Evolutionary conservation across 129 eudicot genomes (phyloP).

Genomic region (Apium graveolens): DNA sequence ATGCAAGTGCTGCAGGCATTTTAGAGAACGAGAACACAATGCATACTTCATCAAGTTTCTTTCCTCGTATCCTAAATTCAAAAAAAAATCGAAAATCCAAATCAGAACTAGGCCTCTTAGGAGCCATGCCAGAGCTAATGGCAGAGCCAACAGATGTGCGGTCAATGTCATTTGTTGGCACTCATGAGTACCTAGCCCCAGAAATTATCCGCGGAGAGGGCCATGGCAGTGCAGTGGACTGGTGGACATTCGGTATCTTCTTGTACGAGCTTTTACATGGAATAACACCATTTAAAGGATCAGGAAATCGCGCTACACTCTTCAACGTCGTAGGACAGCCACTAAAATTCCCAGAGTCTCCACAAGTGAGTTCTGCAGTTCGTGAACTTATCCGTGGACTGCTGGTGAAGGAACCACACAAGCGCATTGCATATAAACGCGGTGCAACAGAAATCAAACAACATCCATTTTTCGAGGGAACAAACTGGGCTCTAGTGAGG

Average conservation of each 20-base stretch:
- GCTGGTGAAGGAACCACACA: slow-evolving; percentile 78
- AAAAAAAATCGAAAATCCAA: slow-evolving; percentile 34
- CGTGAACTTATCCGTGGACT: slow-evolving; percentile 68
- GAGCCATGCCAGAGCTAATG: slow-evolving; percentile 55
- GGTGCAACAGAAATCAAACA: slow-evolving; percentile 87
- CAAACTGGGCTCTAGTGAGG: slow-evolving; percentile 76
- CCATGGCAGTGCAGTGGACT: slow-evolving; percentile 87
- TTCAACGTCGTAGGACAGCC: slow-evolving; percentile 84
- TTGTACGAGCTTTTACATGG: slow-evolving; percentile 71
- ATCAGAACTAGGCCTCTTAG: slow-evolving; percentile 15
- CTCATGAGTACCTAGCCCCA: slow-evolving; percentile 79
- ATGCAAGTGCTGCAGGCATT: slow-evolving; percentile 14
- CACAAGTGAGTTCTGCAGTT: slow-evolving; percentile 61
- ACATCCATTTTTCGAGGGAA: slow-evolving; percentile 81
- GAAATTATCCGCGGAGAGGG: slow-evolving; percentile 85
- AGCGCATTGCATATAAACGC: slow-evolving; percentile 61
- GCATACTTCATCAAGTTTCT: slow-evolving; percentile 37
- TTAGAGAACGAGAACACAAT: slow-evolving; percentile 19
- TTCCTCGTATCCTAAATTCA: slow-evolving; percentile 20
- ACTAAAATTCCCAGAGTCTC: slow-evolving; percentile 62
- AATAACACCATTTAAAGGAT: slow-evolving; percentile 75
- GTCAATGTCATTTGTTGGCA: slow-evolving; percentile 82
- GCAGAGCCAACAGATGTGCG: slow-evolving; percentile 82
- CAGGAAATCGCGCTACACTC: slow-evolving; percentile 76
- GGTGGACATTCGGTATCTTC: slow-evolving; percentile 85